Base-by-base conservation (phyloP, 2,329 filamentous ascomycete genomes). In the Elsinoe necatrix region DNA sequence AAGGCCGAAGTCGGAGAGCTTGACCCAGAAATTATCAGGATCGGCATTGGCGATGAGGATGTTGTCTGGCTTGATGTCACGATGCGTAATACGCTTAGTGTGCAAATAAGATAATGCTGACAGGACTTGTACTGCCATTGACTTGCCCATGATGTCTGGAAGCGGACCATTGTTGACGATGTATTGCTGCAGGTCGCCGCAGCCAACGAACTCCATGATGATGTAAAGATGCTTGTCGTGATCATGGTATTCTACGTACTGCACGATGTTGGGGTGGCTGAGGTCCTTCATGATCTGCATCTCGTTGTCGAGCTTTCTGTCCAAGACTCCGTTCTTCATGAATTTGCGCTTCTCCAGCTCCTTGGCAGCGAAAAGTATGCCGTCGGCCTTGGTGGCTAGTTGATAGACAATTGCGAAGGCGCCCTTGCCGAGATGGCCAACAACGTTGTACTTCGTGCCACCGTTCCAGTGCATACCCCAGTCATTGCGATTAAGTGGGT, bases 1-100 rank as follows among this genome's bases (percentile, higher is more conserved):
- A 3, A 98, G 74, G 2, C 93, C 93, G 73, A 98, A 98, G 68
- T 98, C 93, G 0, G 93, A 95, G 12, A 98, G 77, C 71, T 98
- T 97, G 64, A 97, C 86, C 12, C 81, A 77, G 50, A 95, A 81
- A 41, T 64, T 62, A 3, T 65, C 48, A 0, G 91, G 90, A 4
- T 85, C 76, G 8, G 82, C 69, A 0, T 83, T 85, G 9, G 84
- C 78, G 62, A 97, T 87, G 39, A 98, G 77, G 59, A 98, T 96
- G 66, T 98, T 98, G 75, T 98, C 93, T 0, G 93, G 93, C 68
- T 98, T 98, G 67, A 98, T 90, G 70, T 98, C 93, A n/a, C 93
- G 86, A 72, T 98, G 93, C 0, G 92, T 97, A 64, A 98, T 96
- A 66, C 86, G 89, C 64, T 87, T 85, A 55, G 79, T 76, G 69